Base-by-base conservation (phyloP, 2,329 filamentous ascomycete genomes). In the Sporothrix humicola region DNA sequence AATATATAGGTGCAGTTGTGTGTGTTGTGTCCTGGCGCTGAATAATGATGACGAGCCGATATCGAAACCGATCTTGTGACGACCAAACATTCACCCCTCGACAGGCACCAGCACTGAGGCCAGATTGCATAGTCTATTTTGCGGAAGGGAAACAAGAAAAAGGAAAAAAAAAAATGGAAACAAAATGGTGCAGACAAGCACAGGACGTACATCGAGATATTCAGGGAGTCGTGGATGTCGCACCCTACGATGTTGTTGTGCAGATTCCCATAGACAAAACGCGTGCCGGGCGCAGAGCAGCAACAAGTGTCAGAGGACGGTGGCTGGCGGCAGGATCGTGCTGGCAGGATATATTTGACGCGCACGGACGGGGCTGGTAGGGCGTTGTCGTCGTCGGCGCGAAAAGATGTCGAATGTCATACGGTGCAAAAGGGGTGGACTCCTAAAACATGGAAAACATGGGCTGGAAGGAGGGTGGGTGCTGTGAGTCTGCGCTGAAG, bases 131-230 rank as follows among this genome's bases (percentile, higher is more conserved):
- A 37, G 31, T 37, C 31, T 26, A 26, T 26, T 26, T 26, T 26
- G 23, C 23, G 23, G 23, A 26, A 26, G 23, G 23, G 23, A 26
- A 26, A 26, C 23, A 26, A 58, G 58, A 2, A 26, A 12, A 26
- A 56, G 52, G 26, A 7, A 37, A 37, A 52, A 54, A 26, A 13
- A 48, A 8, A 26, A 26, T 20, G 17, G 23, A 26, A 26, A 26
- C 4, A 46, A 4, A 3, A 44, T 7, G 23, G 42, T 17, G 13
- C 9, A 52, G 6, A 31, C 23, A 9, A 15, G 46, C 23, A 31
- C 12, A 26, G 31, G 46, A 74, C 70, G 7, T 66, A 74, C 73
- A 74, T 74, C 56, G 70, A 74, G 69, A 72, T 37, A 50, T 13
- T 54, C 54, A 56, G 65, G 70, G 48, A 26, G n/a, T 68, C 20